phyloP scores from a whole-genome alignment of 331 rosid genomes.

The Cydonia oblonga region DNA sequence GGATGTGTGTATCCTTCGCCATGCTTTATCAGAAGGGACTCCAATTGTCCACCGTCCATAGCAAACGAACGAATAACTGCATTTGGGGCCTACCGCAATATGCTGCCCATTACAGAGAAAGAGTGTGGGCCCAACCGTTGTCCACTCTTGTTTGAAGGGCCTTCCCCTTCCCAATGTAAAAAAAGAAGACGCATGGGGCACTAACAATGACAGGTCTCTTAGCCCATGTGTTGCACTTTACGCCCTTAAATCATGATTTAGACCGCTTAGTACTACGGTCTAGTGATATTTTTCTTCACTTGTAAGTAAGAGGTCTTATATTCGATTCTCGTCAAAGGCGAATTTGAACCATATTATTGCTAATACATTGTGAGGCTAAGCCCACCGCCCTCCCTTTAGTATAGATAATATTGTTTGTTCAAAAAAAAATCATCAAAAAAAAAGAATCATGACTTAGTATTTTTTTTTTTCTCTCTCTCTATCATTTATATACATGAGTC shows the following conservation, averaged over 20 bases:
- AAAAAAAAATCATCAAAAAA: too few relatives aligned
- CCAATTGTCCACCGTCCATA: too few relatives aligned
- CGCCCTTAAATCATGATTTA: background rate
- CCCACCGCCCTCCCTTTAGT: accelerated
- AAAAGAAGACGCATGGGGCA: background rate
- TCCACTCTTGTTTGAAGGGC: background rate
- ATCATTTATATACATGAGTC: background rate
- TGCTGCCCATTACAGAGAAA: background rate
- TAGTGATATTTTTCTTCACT: too few relatives aligned
- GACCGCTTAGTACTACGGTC: accelerated
- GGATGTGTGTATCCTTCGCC: too few relatives aligned
- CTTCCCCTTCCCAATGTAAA: background rate
- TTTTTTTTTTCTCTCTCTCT: too few relatives aligned
- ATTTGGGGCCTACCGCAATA: slow-evolving; percentile 16
- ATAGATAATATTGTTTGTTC: too few relatives aligned
- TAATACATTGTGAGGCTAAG: accelerated
- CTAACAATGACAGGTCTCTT: background rate
- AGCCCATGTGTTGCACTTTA: background rate
- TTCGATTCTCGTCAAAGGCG: accelerated
- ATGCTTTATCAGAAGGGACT: too few relatives aligned
- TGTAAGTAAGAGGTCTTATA: accelerated
- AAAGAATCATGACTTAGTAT: too few relatives aligned
- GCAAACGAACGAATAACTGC: too few relatives aligned
- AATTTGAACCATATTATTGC: too few relatives aligned
- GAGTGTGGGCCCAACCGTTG: background rate